Base-by-base conservation (phyloP, 495 filamentous ascomycete species). In the Massariosphaeria phaeospora region DNA sequence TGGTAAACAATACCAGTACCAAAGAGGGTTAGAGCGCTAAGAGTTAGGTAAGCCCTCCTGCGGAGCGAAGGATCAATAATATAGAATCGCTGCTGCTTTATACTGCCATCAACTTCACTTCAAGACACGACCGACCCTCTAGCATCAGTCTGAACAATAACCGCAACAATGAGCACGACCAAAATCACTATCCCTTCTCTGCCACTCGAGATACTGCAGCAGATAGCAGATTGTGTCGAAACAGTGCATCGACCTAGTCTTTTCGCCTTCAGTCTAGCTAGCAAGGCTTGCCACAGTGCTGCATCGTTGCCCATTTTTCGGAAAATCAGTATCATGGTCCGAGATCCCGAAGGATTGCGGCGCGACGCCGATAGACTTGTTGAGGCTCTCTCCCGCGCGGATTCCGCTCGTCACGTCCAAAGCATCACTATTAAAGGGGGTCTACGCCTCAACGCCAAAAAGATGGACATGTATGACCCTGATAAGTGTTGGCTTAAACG, bases 241-340 rank as follows among this genome's bases (percentile, higher is more conserved):
- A 39, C 33, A 26, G n/a, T 47, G 24, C 52, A 55, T 55, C 52
- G 52, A 43, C 52, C 52, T 30, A 55, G 42, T 21, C 44, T 55
- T 47, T 55, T 20, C 35, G 34, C 30, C 3, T 55, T 55, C 25
- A 29, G 52, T 24, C 34, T 55, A 25, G 34, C 52, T 17, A 55
- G 52, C 42, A 47, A 55, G 52, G 30, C 52, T 55, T 55, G 52
- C 42, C 42, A 55, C 27, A 40, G 30, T 11, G 52, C 52, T 36
- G 26, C 52, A 25, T 20, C 48, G 23, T 55, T 47, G 26, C 31
- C 38, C 30, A 48, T 55, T 25, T 55, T 39, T 40, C 41, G 42
- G 31, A 11, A 55, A 39, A 47, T 55, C 20, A 38, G 31, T 33
- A 40, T 55, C 30, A 48, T 15, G 21, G 33, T 55, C 52, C 42